phyloP scores from a whole-genome alignment of 441 rosid species.

The Metrosideros polymorpha region DNA sequence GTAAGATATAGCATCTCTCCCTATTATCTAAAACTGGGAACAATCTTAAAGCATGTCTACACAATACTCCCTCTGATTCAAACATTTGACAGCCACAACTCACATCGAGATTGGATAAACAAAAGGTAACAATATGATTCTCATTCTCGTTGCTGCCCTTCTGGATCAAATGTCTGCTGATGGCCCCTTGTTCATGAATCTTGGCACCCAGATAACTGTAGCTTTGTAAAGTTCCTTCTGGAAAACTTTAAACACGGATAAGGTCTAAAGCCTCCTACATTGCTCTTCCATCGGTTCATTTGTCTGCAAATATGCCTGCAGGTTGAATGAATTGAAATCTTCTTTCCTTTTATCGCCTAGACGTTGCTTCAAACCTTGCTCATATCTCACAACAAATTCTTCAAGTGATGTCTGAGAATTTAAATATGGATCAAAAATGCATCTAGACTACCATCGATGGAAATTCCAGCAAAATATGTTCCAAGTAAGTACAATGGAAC shows the following conservation, averaged over 20 bases:
- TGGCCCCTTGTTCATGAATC: slow-evolving; percentile 63
- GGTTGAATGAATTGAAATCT: slow-evolving; percentile 56
- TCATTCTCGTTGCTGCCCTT: slow-evolving; percentile 64
- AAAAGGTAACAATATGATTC: slow-evolving; percentile 55
- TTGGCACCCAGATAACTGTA: slow-evolving; percentile 51
- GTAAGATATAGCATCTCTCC: slow-evolving; percentile 54
- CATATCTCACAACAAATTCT: slow-evolving; percentile 56
- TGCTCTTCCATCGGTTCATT: slow-evolving; percentile 27
- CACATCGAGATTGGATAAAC: slow-evolving; percentile 42
- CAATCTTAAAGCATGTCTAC: slow-evolving; percentile 67
- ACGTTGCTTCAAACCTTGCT: slow-evolving; percentile 53
- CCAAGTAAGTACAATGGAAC: neutral
- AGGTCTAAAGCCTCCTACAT: slow-evolving; percentile 63
- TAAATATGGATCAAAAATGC: slow-evolving; percentile 4
- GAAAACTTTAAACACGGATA: slow-evolving; percentile 50
- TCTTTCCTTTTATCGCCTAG: slow-evolving; percentile 79
- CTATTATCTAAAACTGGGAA: slow-evolving; percentile 49
- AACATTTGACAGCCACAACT: slow-evolving; percentile 87
- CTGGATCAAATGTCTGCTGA: slow-evolving; percentile 50
- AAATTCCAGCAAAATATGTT: neutral
- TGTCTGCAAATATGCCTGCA: slow-evolving; percentile 36
- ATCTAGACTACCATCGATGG: neutral
- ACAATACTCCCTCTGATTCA: slow-evolving; percentile 72
- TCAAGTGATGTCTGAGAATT: slow-evolving; percentile 40
- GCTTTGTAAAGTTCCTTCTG: slow-evolving; percentile 63